Evolutionary conservation across 2,329 filamentous ascomycete genomes (phyloP), one percentile per base, ranked within the genome.

Genomic region (Trichoderma cornu-damae): DNA sequence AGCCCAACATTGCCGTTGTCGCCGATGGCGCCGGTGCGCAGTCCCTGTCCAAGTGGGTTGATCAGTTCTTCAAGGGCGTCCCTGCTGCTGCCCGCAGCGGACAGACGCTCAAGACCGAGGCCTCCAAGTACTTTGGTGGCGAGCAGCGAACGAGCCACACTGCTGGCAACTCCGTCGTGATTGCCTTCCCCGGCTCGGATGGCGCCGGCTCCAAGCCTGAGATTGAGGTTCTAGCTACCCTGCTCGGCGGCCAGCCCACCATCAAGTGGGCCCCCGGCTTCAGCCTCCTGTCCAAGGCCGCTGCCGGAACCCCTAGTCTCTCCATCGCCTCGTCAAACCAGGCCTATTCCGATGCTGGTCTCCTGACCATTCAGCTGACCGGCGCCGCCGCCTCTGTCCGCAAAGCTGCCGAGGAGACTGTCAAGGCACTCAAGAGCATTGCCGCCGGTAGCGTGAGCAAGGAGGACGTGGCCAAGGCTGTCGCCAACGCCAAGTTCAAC

Each of bases 261-360:
- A 91, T 97, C 80, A 99, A 97, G 81, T 99, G 93, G 93, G 87
- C 90, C 52, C 78, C 90, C 62, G 94, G 94, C 67, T 97, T 96
- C 82, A 93, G 89, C 59, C 81, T 96, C 61, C 84, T 99, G 60
- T 82, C 88, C 70, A 92, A 96, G 80, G 87, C 87, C 60, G 82
- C 85, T 58, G 79, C 86, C 61, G 79, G 81, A 44, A 78, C 84
- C 67, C 79, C 86, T 35, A 84, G 85, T 63, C 83, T 88, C 62
- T 81, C 79, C 51, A 83, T 90, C 67, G 80, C 83, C 35, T 90
- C 93, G 62, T 82, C 86, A 68, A 93, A 94, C 77, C 78, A 85
- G 64, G 82, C 87, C 64, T 99, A 96, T 84, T 96, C 93, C 14
- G 94, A 99, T 70, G 90, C 94, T 63, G 93, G 94, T 68, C 88